Base-by-base conservation (phyloP, 306 rosid species). In the Prosopis cineraria region DNA sequence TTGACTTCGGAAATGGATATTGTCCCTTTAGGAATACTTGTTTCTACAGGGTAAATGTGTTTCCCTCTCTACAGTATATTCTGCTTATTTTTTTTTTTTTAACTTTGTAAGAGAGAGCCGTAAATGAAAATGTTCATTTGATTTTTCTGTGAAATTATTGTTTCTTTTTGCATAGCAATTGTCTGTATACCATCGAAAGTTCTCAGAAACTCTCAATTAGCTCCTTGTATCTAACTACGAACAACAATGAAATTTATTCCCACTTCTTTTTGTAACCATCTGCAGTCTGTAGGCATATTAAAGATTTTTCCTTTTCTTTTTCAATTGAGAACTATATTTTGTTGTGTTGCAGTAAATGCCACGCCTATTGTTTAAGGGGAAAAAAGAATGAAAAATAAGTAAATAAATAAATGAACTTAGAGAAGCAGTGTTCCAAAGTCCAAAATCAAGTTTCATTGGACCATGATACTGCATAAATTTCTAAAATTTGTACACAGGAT, bases 11-110 rank as follows among this genome's bases (percentile, higher is more conserved):
- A 76, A 86, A 95, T 84, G 98, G 96, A 78, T 91, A 87, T 85
- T 91, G 98, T 82, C 98, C 97, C 33, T 95, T 92, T 45, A 97
- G 98, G 74, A 80, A 80, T 76, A 78, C 88, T 68, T 95, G 98
- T 79, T 95, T 95, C 84, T 92, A 92, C 85, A 95, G 90, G 98
- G 98, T 94, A 92, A 59, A 59, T 29, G 40, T 43, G 41, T 53
- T 55, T 22, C 53, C 44, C 10, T 33, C 68, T 45, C 55, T 81
- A 47, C 7, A 3, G 17, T 60, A 17, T 19, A 4, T 65, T n/a
- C 78, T 37, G 41, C 20, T 74, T n/a, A n/a, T n/a, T n/a, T n/a
- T n/a, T n/a, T n/a, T n/a, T 24, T 52, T 17, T 48, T 52, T 52
- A 0, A 2, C 59, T 19, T 7, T 2, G 59, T 12, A 52, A 52